Percentiles rank a stretch among this genome's conserved stretches.
These are phyloP conservation scores for Corynascus novoguineensis DNA, from an alignment of 495 filamentous ascomycete species.

Conservation along the genomic window DNA sequence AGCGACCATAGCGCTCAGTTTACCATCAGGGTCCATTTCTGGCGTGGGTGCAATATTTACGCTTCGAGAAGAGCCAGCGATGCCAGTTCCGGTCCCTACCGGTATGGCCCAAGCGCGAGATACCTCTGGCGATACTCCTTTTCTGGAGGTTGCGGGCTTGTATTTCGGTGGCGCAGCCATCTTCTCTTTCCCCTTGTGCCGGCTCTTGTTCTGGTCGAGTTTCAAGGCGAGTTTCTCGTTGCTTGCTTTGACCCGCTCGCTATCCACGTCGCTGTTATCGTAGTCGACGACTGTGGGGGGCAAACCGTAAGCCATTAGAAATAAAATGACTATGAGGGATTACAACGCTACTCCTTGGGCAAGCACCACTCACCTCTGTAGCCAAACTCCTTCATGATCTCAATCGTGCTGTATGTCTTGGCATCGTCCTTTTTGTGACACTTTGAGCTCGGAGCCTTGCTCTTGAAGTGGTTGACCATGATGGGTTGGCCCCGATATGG, in stretches of 20 bases:
- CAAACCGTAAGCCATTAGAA: too few relatives aligned
- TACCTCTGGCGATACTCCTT: too few relatives aligned
- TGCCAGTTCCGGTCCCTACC: too few relatives aligned
- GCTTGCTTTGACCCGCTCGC: background rate
- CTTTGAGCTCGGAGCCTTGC: background rate
- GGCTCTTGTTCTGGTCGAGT: background rate
- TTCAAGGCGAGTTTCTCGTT: background rate
- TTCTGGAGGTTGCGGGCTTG: too few relatives aligned
- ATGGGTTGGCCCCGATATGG: background rate
- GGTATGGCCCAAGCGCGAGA: too few relatives aligned
- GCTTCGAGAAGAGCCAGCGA: too few relatives aligned
- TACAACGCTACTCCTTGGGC: too few relatives aligned
- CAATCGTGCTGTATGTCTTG: background rate
- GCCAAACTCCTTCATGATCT: constrained; percentile 6
- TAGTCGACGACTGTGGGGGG: background rate
- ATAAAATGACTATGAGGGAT: too few relatives aligned
- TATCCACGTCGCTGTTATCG: background rate
- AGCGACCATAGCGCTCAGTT: too few relatives aligned
- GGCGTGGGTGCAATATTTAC: too few relatives aligned
- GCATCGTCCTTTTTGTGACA: background rate
- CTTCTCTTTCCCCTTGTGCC: background rate
- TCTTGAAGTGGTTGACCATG: constrained; percentile 1
- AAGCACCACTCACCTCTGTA: constrained; percentile 12
- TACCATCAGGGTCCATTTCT: too few relatives aligned
- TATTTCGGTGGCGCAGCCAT: background rate